phyloP scores from a whole-genome alignment of 177 flowering plant genomes.

The Vitis hybrid region DNA sequence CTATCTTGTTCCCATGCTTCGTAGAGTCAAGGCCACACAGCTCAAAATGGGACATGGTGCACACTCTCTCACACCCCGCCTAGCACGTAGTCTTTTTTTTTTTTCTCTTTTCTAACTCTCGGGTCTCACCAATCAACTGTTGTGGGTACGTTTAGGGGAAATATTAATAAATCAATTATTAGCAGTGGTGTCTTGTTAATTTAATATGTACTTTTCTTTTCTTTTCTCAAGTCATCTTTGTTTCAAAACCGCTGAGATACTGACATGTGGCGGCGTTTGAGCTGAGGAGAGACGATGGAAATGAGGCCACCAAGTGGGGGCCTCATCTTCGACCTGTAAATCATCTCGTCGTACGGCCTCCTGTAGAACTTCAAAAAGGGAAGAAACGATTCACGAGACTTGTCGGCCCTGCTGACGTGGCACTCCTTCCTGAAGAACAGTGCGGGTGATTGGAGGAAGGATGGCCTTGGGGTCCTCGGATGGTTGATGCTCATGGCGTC shows the following conservation, averaged over 20 bases:
- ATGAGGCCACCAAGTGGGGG: slow-evolving; percentile 97
- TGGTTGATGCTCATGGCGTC: slow-evolving; percentile 21
- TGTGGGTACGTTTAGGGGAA: neutral
- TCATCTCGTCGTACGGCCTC: slow-evolving; percentile 91
- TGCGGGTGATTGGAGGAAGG: slow-evolving; percentile 89
- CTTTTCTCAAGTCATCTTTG: neutral
- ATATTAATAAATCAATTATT: slow-evolving; percentile 22
- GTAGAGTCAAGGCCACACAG: slow-evolving; percentile 11
- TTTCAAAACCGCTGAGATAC: slow-evolving; percentile 73
- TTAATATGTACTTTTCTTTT: neutral
- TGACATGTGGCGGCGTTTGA: slow-evolving; percentile 72
- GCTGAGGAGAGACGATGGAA: slow-evolving; percentile 80
- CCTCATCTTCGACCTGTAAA: slow-evolving; percentile 89
- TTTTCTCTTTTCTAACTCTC: slow-evolving; percentile 1
- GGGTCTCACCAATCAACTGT: neutral
- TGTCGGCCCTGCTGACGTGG: slow-evolving; percentile 50
- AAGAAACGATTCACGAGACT: slow-evolving; percentile 56
- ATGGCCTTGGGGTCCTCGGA: slow-evolving; percentile 76
- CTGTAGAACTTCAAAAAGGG: slow-evolving; percentile 72
- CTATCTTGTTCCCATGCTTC: slow-evolving; percentile 31
- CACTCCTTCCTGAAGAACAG: slow-evolving; percentile 60
- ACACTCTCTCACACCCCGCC: slow-evolving; percentile 50
- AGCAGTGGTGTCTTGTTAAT: neutral
- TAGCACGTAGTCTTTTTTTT: slow-evolving; percentile 50
- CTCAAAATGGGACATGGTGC: slow-evolving; percentile 28